phyloP scores from a whole-genome alignment of 2,329 filamentous ascomycete species.

The Dactylellina haptotyla region DNA sequence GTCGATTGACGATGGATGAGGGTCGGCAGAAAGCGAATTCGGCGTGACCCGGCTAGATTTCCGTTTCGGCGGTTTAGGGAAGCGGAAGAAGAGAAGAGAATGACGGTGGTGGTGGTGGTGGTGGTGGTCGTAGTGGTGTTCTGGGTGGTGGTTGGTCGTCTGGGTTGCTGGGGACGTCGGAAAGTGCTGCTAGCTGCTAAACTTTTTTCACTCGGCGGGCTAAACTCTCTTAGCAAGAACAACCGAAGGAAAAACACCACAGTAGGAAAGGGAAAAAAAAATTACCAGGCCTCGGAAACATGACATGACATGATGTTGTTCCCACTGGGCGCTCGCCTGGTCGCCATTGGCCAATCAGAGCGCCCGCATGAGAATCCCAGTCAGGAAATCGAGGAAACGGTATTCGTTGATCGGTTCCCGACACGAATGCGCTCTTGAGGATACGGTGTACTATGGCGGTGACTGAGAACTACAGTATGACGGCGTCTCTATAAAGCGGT shows the following conservation, averaged over 20 bases:
- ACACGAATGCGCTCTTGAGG: background rate
- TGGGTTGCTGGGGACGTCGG: conserved; percentile 32
- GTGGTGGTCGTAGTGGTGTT: conserved; percentile 23
- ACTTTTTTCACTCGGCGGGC: conserved; percentile 42
- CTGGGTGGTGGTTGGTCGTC: conserved; percentile 30
- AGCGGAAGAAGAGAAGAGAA: conserved; percentile 9
- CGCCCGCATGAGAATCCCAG: conserved; percentile 2
- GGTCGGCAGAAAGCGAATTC: conserved; percentile 2
- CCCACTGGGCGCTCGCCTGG: conserved; percentile 9
- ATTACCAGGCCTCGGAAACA: conserved; percentile 16
- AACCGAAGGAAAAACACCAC: conserved; percentile 38
- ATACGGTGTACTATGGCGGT: background rate
- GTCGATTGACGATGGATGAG: conserved; percentile 3
- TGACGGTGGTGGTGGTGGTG: conserved; percentile 18
- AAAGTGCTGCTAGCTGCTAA: conserved; percentile 41
- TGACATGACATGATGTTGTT: conserved; percentile 52
- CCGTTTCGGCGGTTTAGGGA: conserved; percentile 27
- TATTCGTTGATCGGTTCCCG: conserved; percentile 28
- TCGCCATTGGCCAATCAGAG: conserved; percentile 50
- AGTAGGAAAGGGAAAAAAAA: conserved; percentile 26
- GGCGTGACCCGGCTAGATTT: conserved; percentile 4
- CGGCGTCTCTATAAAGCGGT: no score
- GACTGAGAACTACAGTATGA: no score
- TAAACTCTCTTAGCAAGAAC: conserved; percentile 39
- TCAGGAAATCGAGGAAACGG: conserved; percentile 8